Base-by-base conservation (phyloP, 441 rosid species). In the Erodium moschatum region DNA sequence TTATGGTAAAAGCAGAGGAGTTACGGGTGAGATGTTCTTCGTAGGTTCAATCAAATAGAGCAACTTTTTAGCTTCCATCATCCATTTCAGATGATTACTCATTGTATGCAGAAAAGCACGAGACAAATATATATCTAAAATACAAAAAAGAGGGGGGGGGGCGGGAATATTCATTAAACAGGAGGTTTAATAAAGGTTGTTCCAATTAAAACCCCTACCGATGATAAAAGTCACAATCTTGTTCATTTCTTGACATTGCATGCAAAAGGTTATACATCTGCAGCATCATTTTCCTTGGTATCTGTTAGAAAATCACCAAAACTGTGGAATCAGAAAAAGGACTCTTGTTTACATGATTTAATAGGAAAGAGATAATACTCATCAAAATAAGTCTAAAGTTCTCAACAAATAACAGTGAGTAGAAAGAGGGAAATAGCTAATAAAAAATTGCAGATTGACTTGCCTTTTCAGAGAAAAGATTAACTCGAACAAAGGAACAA, bases 181-280 rank as follows among this genome's bases (percentile, higher is more conserved):
- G 29, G 31, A 21, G 24, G 6, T 61, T 61, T 64, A 67, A 69
- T 2, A 9, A 64, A 67, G 24, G 19, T 71, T 61, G 10, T 18
- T 31, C 68, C 16, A 12, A 62, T 42, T 7, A 69, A 75, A 80
- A 60, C 67, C 65, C 87, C 65, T 85, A 95, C 99, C 99, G 87
- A 80, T 95, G 97, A 87, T 95, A 95, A 72, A 87, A 95, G 82
- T 95, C 97, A 79, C 97, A 95, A 78, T 95, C 99, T 70, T 94
- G 74, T 69, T 91, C 97, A 78, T 85, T 90, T 81, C 97, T 90
- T 80, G 96, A 86, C 81, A 90, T 74, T 40, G 99, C 89, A 83
- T 95, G 93, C 79, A 95, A 76, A 75, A 95, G 92, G 77, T 95
- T 95, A 84, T 95, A 95, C 67, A 86, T 83, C 80, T 95, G 99